Percentiles rank a stretch among this genome's conserved stretches.
Evolutionary conservation across 73 alveolate species (phyloP).

Genomic region (Effrenium voratum): DNA sequence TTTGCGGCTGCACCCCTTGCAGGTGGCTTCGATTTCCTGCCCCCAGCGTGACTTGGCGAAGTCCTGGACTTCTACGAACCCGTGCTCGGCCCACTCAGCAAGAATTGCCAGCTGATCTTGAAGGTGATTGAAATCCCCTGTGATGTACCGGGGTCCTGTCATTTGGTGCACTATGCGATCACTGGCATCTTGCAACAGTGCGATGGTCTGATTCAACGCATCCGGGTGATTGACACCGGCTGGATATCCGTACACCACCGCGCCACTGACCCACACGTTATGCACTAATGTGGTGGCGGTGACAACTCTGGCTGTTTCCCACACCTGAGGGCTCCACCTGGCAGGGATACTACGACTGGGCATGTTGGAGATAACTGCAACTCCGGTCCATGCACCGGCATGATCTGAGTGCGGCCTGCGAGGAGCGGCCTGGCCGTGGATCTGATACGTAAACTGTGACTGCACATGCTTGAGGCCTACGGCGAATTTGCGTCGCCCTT

Average conservation of each 20-base stretch:
- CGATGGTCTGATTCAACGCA: not conserved
- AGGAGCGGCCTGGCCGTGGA: not conserved
- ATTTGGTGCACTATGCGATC: not conserved
- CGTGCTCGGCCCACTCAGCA: not conserved
- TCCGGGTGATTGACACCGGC: not conserved
- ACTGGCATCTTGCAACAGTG: not conserved
- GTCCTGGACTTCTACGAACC: not conserved
- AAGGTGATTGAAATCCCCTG: not conserved
- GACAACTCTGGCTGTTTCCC: not conserved
- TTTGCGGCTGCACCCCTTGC: not conserved
- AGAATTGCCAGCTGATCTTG: not conserved
- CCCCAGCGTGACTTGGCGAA: not conserved
- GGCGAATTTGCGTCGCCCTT: not conserved
- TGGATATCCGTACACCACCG: not conserved
- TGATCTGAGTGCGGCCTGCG: not conserved
- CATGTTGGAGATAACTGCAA: not conserved
- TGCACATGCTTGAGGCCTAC: not conserved
- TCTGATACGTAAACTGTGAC: too few species aligned
- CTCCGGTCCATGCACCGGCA: not conserved
- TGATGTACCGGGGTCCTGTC: not conserved
- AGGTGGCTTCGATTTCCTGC: not conserved
- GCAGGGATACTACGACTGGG: not conserved
- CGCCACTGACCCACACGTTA: not conserved
- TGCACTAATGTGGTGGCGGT: not conserved
- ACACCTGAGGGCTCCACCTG: not conserved